Base-by-base conservation (phyloP, 169 alveolate species). In the Plasmodium sp. region DNA sequence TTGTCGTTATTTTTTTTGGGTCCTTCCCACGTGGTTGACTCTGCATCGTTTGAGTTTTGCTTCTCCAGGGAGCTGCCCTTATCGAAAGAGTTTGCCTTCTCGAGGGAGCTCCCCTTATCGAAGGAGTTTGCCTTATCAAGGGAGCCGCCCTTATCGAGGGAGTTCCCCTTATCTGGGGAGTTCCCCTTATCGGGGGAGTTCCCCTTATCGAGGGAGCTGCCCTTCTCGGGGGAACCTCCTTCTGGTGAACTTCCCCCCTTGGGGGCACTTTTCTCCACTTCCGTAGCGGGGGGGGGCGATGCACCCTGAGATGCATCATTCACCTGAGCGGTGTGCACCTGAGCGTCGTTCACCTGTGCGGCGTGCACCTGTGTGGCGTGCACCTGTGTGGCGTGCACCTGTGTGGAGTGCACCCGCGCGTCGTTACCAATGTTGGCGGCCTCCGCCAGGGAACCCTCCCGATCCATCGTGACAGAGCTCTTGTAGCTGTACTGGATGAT, bases 401-500 rank as follows among this genome's bases (percentile, higher is more conserved):
- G 27, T 22, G 27, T 22, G 27, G 27, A 22, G 27, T 22, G 27
- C 27, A 22, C 67, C 77, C 16, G 34, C 4, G 34, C 62, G 36
- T 77, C 7, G 51, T 9, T 45, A 75, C 5, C 16, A n/a, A 14
- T 31, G 14, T 45, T 82, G 36, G 83, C 27, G 5, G 72, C 95
- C 88, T 77, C 67, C 27, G 83, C 93, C n/a, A 83, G 74, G 48
- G 72, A 77, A 12, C 83, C 92, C 39, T 96, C 96, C 14, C 72
- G 67, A 22, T 85, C 93, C 75, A 92, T 80, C 12, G 93, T 93
- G 27, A 92, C 96, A 27, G 88, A 80, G 39, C 74, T 84, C 39
- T 91, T 92, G 41, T 93, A 96, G 16, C 77, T 72, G 34, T 81
- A 95, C 45, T 92, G 96, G 77, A 95, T 93, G n/a, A 96, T 62